A percentile compares a stretch with the other conserved stretches of the same genome.
These are phyloP conservation scores for Euphrasia arctica DNA, from an alignment of 305 asterid species.

Conservation along the genomic window DNA sequence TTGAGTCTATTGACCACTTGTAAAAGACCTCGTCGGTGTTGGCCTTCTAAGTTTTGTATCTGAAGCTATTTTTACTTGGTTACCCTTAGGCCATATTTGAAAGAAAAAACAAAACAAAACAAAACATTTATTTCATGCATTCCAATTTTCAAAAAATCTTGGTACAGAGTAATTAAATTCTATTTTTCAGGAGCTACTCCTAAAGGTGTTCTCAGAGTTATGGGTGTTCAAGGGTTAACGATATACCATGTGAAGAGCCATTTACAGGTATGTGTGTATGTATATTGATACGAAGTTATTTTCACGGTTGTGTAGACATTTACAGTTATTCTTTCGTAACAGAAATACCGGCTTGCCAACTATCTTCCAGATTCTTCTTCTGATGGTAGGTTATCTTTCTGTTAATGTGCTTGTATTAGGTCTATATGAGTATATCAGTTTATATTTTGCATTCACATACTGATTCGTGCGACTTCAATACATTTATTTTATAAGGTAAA, in stretches of 20 bases:
- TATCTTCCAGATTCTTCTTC: slow-evolving; percentile 95
- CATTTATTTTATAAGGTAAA: slow-evolving; percentile 48
- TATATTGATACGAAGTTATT: slow-evolving; percentile 3
- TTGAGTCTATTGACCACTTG: no score
- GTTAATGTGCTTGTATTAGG: slow-evolving; percentile 8
- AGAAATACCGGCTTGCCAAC: slow-evolving; percentile 98
- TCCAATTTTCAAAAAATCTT: not conserved
- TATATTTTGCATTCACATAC: slow-evolving; percentile 3
- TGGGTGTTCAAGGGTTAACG: slow-evolving; percentile 98
- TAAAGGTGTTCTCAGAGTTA: slow-evolving; percentile 96
- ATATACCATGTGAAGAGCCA: slow-evolving; percentile 99
- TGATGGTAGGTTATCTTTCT: slow-evolving; percentile 63
- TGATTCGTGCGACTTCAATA: slow-evolving; percentile 25
- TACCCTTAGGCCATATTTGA: no score
- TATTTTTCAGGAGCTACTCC: slow-evolving; percentile 90
- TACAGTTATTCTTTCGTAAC: slow-evolving; percentile 26
- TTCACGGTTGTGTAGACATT: slow-evolving; percentile 4
- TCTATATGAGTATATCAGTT: slow-evolving; percentile 6
- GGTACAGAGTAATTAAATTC: not conserved
- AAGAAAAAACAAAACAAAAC: no score
- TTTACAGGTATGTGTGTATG: slow-evolving; percentile 64
- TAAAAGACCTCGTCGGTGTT: no score
- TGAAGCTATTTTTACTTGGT: no score
- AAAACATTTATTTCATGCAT: no score
- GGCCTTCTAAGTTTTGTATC: no score